These are phyloP conservation scores for Juncus inflexus DNA, from an alignment of 176 grass and related monocot species.

Conservation along the genomic window DNA sequence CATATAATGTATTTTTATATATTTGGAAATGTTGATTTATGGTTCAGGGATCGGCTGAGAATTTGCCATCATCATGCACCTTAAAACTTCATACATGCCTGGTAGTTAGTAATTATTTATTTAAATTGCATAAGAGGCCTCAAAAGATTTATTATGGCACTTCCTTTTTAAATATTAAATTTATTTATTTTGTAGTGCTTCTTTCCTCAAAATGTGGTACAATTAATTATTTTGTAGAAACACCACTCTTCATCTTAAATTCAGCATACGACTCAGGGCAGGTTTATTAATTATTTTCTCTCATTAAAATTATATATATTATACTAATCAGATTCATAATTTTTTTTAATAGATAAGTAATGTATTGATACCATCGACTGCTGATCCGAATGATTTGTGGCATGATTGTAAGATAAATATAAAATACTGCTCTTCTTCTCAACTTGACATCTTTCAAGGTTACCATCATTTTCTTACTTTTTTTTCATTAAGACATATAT, in stretches of 20 bases:
- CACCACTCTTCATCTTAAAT: slow-evolving; percentile 70
- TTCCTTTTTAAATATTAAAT: slow-evolving; percentile 7
- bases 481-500: too few relatives aligned
- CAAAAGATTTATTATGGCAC: not conserved
- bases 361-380: slow-evolving; percentile 53
- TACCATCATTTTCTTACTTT: not conserved
- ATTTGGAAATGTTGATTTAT: slow-evolving; percentile 8
- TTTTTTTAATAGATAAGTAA: slow-evolving; percentile 53
- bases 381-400: slow-evolving; percentile 62
- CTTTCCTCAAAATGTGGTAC: slow-evolving; percentile 73
- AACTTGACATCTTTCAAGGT: slow-evolving; percentile 74
- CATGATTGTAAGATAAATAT: slow-evolving; percentile 62
- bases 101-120: slow-evolving; percentile 34
- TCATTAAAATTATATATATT: not conserved
- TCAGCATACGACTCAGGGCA: slow-evolving; percentile 81
- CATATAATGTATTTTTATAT: slow-evolving; percentile 1
- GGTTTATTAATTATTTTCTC: slow-evolving; percentile 31
- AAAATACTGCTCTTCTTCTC: slow-evolving; percentile 49
- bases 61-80: slow-evolving; percentile 76
- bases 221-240: slow-evolving; percentile 27
- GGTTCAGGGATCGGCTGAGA: slow-evolving; percentile 62
- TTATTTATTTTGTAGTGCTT: slow-evolving; percentile 53
- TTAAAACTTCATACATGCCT: slow-evolving; percentile 45
- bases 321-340: too few relatives aligned
- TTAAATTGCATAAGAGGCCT: not conserved